Percentiles rank a stretch among this genome's conserved stretches.
phyloP scores from a whole-genome alignment of 164 flowering plant species.

The Buxus sempervirens region DNA sequence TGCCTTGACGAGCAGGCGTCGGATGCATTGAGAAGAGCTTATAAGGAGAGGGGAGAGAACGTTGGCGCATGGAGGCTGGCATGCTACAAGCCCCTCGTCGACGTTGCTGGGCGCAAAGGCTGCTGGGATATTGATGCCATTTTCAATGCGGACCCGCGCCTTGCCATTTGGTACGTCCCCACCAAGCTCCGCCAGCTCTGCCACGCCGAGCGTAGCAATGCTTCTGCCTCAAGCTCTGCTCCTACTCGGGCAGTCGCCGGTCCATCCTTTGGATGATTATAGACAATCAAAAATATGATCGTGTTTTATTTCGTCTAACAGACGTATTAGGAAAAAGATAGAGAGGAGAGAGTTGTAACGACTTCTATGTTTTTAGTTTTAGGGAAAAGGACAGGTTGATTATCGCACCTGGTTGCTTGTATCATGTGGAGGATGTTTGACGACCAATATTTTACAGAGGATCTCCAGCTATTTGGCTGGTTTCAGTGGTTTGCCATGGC shows the following conservation, averaged over 20 bases:
- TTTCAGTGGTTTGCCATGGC: no score
- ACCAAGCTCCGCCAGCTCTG: constrained; percentile 95
- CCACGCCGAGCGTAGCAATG: constrained; percentile 66
- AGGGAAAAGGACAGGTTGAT: no score
- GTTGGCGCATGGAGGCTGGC: constrained; percentile 99
- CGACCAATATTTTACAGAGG: no score
- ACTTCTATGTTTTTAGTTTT: no score
- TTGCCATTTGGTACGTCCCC: constrained; percentile 93
- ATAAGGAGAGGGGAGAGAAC: constrained; percentile 86
- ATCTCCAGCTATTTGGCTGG: no score
- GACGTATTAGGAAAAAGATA: no score
- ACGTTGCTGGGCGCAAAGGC: constrained; percentile 65
- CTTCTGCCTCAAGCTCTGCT: constrained; percentile 31
- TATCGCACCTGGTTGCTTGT: no score
- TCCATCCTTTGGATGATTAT: constrained; percentile 1
- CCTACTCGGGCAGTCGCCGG: constrained; percentile 13
- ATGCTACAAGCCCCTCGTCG: constrained; percentile 85
- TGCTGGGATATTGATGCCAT: constrained; percentile 94
- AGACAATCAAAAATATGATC: no score
- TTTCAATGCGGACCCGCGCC: constrained; percentile 77
- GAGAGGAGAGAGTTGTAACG: no score
- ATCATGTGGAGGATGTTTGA: no score
- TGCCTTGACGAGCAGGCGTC: constrained; percentile 85
- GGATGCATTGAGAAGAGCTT: constrained; percentile 60
- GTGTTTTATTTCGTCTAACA: no score